These are phyloP conservation scores for Pinus albicaulis DNA, from an alignment of 75 land plant species.

Conservation along the genomic window DNA sequence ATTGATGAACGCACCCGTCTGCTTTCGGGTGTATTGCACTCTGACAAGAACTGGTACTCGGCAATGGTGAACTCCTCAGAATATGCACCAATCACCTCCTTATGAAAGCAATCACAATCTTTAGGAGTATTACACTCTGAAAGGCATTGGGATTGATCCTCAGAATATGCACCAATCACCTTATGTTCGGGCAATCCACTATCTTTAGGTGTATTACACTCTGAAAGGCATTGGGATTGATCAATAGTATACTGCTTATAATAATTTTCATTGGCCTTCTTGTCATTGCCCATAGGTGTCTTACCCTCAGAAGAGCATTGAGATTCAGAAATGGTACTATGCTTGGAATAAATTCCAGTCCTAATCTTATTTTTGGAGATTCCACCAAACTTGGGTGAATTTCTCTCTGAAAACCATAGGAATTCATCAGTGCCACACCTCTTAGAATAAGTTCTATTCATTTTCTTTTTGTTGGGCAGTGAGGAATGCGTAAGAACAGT, in stretches of 20 bases:
- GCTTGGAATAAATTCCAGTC: neutral
- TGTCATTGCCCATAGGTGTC: neutral
- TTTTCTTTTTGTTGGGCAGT: neutral
- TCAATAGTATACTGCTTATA: neutral
- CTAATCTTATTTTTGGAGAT: neutral
- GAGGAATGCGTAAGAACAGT: neutral
- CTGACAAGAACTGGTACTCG: neutral
- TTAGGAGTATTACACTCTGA: neutral
- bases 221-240: neutral
- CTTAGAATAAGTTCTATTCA: slow-evolving; percentile 5
- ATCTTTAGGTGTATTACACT: neutral
- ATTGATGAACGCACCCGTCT: neutral
- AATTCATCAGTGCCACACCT: neutral
- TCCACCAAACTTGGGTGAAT: neutral
- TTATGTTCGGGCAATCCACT: neutral
- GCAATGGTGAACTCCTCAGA: neutral
- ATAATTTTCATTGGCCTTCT: neutral
- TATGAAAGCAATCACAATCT: too few relatives aligned
- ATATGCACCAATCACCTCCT: neutral
- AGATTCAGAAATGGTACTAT: neutral
- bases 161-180: too few relatives aligned
- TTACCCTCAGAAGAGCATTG: too few relatives aligned
- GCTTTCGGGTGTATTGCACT: neutral
- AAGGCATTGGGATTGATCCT: slow-evolving; percentile 2
- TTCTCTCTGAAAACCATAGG: neutral